Evolutionary conservation across 306 rosid genomes (phyloP).

Genomic region (Dryas octopetala): DNA sequence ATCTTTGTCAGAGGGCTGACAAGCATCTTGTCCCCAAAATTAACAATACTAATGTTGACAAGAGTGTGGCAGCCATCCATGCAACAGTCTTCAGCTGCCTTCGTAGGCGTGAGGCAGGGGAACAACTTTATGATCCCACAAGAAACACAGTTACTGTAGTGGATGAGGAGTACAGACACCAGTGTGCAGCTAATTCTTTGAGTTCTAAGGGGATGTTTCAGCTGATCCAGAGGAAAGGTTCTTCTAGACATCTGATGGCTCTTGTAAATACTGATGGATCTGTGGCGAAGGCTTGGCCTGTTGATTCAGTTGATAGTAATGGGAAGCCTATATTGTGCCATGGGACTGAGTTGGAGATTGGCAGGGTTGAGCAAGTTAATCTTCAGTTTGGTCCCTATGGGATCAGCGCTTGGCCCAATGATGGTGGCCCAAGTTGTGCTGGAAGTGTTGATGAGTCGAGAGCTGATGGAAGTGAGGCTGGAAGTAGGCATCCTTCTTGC

Average conservation of each 20-base stretch:
- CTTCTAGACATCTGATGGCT: constrained; percentile 85
- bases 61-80: constrained; percentile 96
- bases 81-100: constrained; percentile 97
- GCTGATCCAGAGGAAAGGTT: constrained; percentile 88
- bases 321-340: constrained; percentile 66
- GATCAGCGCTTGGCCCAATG: constrained; percentile 91
- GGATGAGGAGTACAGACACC: constrained; percentile 91
- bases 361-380: constrained; percentile 83
- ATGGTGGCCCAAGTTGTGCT: constrained; percentile 85
- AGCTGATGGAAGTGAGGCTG: constrained; percentile 77
- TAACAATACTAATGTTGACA: constrained; percentile 95
- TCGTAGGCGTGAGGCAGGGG: constrained; percentile 85
- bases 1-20: constrained; percentile 94
- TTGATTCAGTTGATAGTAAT: constrained; percentile 59
- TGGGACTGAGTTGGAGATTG: constrained; percentile 49
- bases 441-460: constrained; percentile 89
- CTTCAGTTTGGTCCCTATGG: constrained; percentile 96
- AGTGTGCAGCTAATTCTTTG: constrained; percentile 82
- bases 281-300: constrained; percentile 97
- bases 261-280: constrained; percentile 91
- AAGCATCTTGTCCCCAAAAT: constrained; percentile 98
- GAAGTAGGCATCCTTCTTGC: constrained; percentile 74
- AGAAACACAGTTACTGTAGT: constrained; percentile 78
- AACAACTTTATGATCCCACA: constrained; percentile 67
- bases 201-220: constrained; percentile 97